phyloP scores from a whole-genome alignment of 164 flowering plant genomes.

The Taxillus chinensis region DNA sequence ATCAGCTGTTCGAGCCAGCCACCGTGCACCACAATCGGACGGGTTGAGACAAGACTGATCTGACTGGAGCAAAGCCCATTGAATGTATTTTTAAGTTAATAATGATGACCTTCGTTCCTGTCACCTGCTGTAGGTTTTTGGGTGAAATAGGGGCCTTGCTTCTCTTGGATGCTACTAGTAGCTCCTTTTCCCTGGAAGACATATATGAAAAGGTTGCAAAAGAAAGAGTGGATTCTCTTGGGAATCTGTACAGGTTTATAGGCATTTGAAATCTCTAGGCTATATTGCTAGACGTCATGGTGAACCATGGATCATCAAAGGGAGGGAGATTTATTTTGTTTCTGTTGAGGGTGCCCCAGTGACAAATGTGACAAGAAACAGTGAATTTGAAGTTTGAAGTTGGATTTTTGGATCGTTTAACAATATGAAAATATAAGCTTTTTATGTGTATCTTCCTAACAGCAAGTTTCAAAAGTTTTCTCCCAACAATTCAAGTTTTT shows the following conservation, averaged over 20 bases:
- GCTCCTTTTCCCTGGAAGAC: conserved; percentile 25
- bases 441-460: conserved; percentile 78
- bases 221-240: conserved; percentile 45
- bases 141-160: conserved; percentile 63
- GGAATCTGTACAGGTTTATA: conserved; percentile 63
- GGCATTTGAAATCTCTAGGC: conserved; percentile 70
- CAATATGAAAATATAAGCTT: conserved; percentile 35
- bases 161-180: conserved; percentile 29
- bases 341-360: conserved; percentile 11
- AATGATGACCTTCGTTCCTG: no score
- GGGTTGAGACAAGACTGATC: no score
- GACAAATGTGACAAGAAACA: conserved; percentile 3
- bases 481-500: conserved; percentile 62
- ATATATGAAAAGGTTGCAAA: conserved; percentile 41
- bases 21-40: no score
- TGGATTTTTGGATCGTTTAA: conserved; percentile 18
- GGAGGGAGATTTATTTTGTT: conserved; percentile 7
- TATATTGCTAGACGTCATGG: conserved; percentile 65
- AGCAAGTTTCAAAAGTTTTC: conserved; percentile 69
- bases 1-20: no score
- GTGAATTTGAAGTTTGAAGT: conserved; percentile 9
- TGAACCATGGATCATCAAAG: conserved; percentile 53
- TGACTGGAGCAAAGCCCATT: no score
- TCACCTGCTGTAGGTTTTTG: conserved; percentile 31
- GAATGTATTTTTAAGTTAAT: no score